Evolutionary conservation across 1,139 yeast species (phyloP).

Genomic region (Meyerozyma carpophila): DNA sequence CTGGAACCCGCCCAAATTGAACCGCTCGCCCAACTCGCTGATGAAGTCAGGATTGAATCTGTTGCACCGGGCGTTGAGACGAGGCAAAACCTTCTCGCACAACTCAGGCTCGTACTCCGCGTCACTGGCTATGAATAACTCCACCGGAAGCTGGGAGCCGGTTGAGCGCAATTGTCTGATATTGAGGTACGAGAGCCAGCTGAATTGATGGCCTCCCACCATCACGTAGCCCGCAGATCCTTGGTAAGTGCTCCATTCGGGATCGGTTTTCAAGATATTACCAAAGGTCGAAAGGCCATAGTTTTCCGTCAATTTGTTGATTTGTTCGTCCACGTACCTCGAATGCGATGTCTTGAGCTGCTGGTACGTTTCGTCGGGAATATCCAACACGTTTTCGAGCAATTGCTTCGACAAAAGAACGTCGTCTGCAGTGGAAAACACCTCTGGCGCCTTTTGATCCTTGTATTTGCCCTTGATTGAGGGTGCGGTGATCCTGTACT

Average conservation of each 20-base stretch:
- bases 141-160: conserved; percentile 39
- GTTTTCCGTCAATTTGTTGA: conserved; percentile 25
- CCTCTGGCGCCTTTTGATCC: conserved; percentile 27
- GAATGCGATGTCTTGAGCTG: conserved; percentile 30
- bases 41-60: conserved; percentile 33
- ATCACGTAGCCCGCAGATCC: conserved; percentile 36
- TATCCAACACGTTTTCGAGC: conserved; percentile 34
- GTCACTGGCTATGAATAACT: conserved; percentile 47
- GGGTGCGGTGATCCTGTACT: conserved; percentile 21
- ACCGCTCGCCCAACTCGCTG: conserved; percentile 17
- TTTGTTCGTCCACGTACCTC: conserved; percentile 24
- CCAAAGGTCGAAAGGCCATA: conserved; percentile 35
- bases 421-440: conserved; percentile 18
- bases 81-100: conserved; percentile 47
- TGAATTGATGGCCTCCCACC: conserved; percentile 41
- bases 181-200: conserved; percentile 42
- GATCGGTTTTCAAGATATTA: conserved; percentile 25
- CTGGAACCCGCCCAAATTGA: conserved; percentile 53
- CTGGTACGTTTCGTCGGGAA: conserved; percentile 25
- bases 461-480: conserved; percentile 33
- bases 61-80: conserved; percentile 51
- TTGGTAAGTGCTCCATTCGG: conserved; percentile 32
- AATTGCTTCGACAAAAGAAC: conserved; percentile 34
- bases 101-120: conserved; percentile 47
- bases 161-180: conserved; percentile 35